These are phyloP conservation scores for Aspergillus homomorphus DNA, from an alignment of 495 filamentous ascomycete species.

Conservation along the genomic window DNA sequence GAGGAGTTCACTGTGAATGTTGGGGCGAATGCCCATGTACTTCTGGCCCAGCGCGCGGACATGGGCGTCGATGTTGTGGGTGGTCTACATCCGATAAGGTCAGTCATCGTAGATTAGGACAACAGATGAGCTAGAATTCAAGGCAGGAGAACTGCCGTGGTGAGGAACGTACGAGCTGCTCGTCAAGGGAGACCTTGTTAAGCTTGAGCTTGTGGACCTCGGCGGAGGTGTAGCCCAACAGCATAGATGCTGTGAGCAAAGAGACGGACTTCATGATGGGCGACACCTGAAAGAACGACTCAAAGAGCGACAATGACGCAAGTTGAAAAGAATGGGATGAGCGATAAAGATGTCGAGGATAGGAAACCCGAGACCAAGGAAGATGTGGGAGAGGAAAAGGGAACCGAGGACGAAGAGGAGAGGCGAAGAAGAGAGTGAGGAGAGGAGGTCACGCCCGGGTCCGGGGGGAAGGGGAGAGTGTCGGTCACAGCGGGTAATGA, in stretches of 20 bases:
- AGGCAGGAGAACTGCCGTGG: neutral
- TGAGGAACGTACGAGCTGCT: slow-evolving; percentile 75
- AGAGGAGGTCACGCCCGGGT: slow-evolving; percentile 2
- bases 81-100: slow-evolving; percentile 49
- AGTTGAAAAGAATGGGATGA: slow-evolving; percentile 11
- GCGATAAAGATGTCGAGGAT: slow-evolving; percentile 23
- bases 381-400: slow-evolving; percentile 15
- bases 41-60: slow-evolving; percentile 70
- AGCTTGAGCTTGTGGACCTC: slow-evolving; percentile 93
- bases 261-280: slow-evolving; percentile 77
- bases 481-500: slow-evolving; percentile 11
- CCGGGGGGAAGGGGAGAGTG: slow-evolving; percentile 6
- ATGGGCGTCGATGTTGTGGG: slow-evolving; percentile 77
- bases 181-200: slow-evolving; percentile 87
- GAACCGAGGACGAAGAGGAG: slow-evolving; percentile 12
- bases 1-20: slow-evolving; percentile 70
- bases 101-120: slow-evolving; percentile 8
- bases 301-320: slow-evolving; percentile 9
- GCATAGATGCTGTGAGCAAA: slow-evolving; percentile 69
- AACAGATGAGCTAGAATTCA: neutral
- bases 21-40: slow-evolving; percentile 83
- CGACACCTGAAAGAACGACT: slow-evolving; percentile 11
- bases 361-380: slow-evolving; percentile 11
- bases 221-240: slow-evolving; percentile 79
- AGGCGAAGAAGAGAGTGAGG: slow-evolving; percentile 14